Percentiles rank a stretch among this genome's conserved stretches.
Conservation (phyloP, 306 rosid genomes). For the Pterocarpus macrocarpus region DNA sequence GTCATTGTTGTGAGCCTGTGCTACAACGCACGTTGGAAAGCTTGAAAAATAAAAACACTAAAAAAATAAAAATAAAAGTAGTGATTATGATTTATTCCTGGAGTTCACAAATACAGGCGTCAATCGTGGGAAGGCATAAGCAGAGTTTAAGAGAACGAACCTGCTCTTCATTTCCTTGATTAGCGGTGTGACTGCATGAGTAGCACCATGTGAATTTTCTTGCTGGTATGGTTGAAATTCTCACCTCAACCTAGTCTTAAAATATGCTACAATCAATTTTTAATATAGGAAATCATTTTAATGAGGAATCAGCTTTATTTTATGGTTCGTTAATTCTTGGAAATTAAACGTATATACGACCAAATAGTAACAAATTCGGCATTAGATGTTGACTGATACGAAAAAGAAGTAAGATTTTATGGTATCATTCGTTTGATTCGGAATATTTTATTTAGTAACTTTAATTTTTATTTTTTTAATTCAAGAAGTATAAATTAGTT, state of each 20-base stretch:
- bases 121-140: slow-evolving; percentile 20
- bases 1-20: slow-evolving; percentile 15
- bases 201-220: not conserved
- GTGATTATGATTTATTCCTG: not conserved
- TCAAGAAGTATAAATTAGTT: no score
- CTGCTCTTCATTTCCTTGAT: slow-evolving; percentile 11
- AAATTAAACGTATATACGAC: not conserved
- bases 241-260: no score
- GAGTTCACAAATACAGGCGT: slow-evolving; percentile 1
- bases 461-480: no score
- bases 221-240: not conserved
- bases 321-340: not conserved
- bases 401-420: not conserved
- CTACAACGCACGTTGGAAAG: not conserved
- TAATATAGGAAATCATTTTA: no score
- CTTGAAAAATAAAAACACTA: not conserved
- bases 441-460: not conserved
- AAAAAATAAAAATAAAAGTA: not conserved
- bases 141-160: slow-evolving; percentile 11
- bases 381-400: not conserved
- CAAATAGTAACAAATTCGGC: not conserved
- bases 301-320: not conserved
- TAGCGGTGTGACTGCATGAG: not conserved
- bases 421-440: not conserved
- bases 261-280: not conserved